Evolutionary conservation across 805 yeast genomes (phyloP), one percentile per base, ranked within the genome.

Genomic region (Metschnikowia chrysomelidarum): DNA sequence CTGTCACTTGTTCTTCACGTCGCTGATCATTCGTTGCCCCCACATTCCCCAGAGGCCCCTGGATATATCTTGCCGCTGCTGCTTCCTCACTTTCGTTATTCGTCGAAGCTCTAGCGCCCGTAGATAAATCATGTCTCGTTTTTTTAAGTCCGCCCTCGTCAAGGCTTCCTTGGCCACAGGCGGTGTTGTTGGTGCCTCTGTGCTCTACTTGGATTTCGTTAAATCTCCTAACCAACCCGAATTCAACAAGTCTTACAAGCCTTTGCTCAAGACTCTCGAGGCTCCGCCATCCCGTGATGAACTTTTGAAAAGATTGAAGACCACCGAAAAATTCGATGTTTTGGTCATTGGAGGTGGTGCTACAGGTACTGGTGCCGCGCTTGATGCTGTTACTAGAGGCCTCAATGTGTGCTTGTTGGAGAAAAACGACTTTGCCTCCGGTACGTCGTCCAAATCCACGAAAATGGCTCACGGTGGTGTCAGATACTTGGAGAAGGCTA

Each of bases 391-490:
- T 19, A 76, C 94, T 27, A 75, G 98, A 61, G 97, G 97, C 30
- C 75, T 88, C 49, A 85, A 87, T 54, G 96, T 87, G 27, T 85
- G 94, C 33, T 61, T 89, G 39, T 74, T 89, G 40, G 98, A 89
- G 62, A 82, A 82, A 56, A 79, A 78, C 46, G 98, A 89, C 67
- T 89, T 84, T 56, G 95, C 96, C 6, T 73, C 87, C 7, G 96
- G 96, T 26, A 91, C 97, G 11, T 84, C 95, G 7, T 87, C 96
- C 22, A 85, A 88, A 54, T 85, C 95, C 11, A 89, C 98, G 31
- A 89, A 89, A 67, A 85, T 89, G 80, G 96, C 95, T 27, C 98
- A 89, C 58, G 98, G 98, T 48, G 98, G 98, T 59, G 96, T 89
- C 27, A 74, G 98, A 54, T 89, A 89, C 62, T 74, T 89, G 54